Percentiles rank a stretch among this genome's conserved stretches.
phyloP scores from a whole-genome alignment of 495 filamentous ascomycete genomes.

The Copromyces sp. region DNA sequence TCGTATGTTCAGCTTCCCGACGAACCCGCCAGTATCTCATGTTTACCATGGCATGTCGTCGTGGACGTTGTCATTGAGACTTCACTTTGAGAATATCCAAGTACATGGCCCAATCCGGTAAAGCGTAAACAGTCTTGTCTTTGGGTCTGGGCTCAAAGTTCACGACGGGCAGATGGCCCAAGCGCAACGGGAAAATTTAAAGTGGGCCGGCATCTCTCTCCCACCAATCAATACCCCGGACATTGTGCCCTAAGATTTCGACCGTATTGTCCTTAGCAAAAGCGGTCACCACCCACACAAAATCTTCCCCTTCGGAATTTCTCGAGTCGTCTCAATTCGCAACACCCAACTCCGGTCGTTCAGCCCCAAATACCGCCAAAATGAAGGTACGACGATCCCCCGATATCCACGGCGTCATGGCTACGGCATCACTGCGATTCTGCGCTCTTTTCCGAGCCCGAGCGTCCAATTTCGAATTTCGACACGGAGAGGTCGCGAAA shows the following conservation, averaged over 20 bases:
- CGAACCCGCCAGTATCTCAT: not conserved
- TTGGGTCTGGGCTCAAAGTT: not conserved
- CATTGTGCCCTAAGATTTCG: conserved; percentile 24
- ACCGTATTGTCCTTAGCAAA: conserved; percentile 1
- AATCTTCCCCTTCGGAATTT: conserved; percentile 23
- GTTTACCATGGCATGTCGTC: not conserved
- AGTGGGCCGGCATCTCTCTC: not conserved
- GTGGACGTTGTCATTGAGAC: not conserved
- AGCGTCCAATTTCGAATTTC: not conserved
- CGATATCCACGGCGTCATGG: not conserved
- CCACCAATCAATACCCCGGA: conserved; percentile 15
- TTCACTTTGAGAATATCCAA: not conserved
- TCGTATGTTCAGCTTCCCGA: not conserved
- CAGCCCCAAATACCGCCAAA: conserved; percentile 24
- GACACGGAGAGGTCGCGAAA: not conserved
- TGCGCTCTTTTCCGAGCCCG: not conserved
- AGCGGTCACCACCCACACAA: conserved; percentile 19
- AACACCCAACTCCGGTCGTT: conserved; percentile 24
- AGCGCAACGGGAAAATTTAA: not conserved
- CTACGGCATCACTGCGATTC: not conserved
- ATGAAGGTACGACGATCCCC: conserved; percentile 23
- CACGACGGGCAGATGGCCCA: not conserved
- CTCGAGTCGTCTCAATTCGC: conserved; percentile 12
- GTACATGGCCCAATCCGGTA: not conserved
- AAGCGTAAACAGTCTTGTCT: not conserved